A percentile compares a stretch with the other conserved stretches of the same genome.
phyloP scores from a whole-genome alignment of 768 basidiomycete species.

The Boletus rubescentipes region DNA sequence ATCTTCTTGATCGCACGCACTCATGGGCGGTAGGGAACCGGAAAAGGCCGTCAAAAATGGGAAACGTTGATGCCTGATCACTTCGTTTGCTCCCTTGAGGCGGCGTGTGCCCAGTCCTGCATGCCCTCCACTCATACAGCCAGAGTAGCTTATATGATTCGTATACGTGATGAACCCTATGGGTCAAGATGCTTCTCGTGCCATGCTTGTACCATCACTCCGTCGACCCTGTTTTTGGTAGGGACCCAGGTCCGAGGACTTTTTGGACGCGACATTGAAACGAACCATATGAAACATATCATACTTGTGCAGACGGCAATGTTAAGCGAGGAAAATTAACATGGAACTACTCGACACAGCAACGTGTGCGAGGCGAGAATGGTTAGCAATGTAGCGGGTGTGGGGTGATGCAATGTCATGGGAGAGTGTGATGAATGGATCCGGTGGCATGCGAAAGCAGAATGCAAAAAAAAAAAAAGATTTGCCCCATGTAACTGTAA shows the following conservation, averaged over 20 bases:
- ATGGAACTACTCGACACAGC: conserved; percentile 12
- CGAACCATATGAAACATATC: conserved; percentile 14
- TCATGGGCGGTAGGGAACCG: conserved; percentile 19
- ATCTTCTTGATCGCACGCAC: background rate
- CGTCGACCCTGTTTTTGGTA: background rate
- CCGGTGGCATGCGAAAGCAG: conserved; percentile 23
- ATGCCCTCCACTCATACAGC: background rate
- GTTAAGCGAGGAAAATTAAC: conserved; percentile 18
- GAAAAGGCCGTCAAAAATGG: conserved; percentile 16
- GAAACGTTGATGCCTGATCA: conserved; percentile 18
- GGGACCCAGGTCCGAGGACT: background rate
- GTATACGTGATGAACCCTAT: background rate
- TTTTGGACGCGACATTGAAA: conserved; percentile 6
- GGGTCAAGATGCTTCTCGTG: background rate
- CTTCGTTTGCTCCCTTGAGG: background rate
- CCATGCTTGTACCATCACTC: background rate
- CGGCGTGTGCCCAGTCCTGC: conserved; percentile 7
- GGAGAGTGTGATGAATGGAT: conserved; percentile 14
- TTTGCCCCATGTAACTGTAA: conserved; percentile 16
- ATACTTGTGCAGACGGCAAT: conserved; percentile 19
- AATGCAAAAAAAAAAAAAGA: conserved; percentile 18
- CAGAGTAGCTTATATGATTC: conserved; percentile 1
- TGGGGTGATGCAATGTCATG: conserved; percentile 22
- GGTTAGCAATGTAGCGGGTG: conserved; percentile 6
- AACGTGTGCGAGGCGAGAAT: conserved; percentile 19